Conservation (phyloP, 345 rosid species). For the Hibiscus tridactylites region DNA sequence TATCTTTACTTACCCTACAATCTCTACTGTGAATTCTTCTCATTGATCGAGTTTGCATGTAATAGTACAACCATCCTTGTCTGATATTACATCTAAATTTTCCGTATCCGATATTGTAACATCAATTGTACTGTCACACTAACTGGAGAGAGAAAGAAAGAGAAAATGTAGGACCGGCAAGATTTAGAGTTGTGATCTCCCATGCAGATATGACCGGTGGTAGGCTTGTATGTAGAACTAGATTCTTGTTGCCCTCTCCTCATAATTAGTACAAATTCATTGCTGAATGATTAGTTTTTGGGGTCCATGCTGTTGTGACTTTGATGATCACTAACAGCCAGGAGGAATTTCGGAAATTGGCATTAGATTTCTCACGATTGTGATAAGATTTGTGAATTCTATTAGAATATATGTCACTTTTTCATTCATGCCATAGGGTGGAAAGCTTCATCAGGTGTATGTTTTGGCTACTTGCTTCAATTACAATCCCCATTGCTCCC, state of each 20-base stretch:
- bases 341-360: background rate
- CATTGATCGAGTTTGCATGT: background rate
- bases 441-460: background rate
- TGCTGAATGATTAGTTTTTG: slow-evolving; percentile 19
- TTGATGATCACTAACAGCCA: slow-evolving; percentile 8
- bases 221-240: slow-evolving; percentile 4
- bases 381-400: slow-evolving; percentile 1
- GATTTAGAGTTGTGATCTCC: slow-evolving; percentile 10
- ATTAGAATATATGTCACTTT: background rate
- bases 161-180: background rate
- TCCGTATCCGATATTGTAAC: background rate
- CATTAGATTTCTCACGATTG: slow-evolving; percentile 1
- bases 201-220: background rate
- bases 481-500: background rate
- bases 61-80: background rate
- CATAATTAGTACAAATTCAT: slow-evolving; percentile 14
- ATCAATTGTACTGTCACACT: slow-evolving; percentile 2
- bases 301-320: slow-evolving; percentile 12
- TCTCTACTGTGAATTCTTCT: slow-evolving; percentile 3
- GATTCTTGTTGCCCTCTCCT: slow-evolving; percentile 12
- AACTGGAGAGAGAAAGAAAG: slow-evolving; percentile 6
- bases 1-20: background rate
- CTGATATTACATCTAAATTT: slow-evolving; percentile 7
- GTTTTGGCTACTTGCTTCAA: background rate
- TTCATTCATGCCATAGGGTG: background rate